Conservation (phyloP, 345 rosid species). For the Dovyalis caffra region DNA sequence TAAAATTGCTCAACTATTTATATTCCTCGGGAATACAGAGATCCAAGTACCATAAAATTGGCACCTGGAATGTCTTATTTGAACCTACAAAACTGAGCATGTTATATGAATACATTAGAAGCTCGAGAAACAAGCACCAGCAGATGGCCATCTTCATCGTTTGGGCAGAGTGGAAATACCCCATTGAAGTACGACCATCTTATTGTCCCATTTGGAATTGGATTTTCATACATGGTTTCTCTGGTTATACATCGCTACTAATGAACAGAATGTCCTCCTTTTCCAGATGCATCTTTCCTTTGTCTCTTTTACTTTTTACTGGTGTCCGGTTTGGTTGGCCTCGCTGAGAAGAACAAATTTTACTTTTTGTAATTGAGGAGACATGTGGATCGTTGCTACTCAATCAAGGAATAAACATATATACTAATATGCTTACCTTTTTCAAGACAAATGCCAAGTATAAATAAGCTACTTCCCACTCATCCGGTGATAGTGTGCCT, state of each 20-base stretch:
- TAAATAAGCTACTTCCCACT: slow-evolving; percentile 93
- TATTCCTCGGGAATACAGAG: background rate
- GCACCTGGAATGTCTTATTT: background rate
- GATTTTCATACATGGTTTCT: background rate
- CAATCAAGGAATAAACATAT: no score
- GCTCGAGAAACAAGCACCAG: background rate
- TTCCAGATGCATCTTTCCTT: slow-evolving; percentile 73
- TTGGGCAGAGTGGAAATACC: background rate
- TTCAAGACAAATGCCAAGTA: slow-evolving; percentile 79
- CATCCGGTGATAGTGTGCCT: slow-evolving; percentile 90
- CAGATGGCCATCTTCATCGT: background rate
- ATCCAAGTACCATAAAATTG: background rate
- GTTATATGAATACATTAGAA: background rate
- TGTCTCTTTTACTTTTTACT: slow-evolving; percentile 47
- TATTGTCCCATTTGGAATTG: no score
- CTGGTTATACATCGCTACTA: slow-evolving; percentile 21
- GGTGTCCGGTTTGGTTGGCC: slow-evolving; percentile 65
- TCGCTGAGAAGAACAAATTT: slow-evolving; percentile 41
- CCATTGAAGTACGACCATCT: background rate
- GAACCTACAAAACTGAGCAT: slow-evolving; percentile 12
- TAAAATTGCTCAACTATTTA: background rate
- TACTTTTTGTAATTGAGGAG: background rate
- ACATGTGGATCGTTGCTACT: no score
- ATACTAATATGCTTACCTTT: slow-evolving; percentile 52
- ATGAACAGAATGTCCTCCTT: slow-evolving; percentile 71